These are phyloP conservation scores for Mortierella alpina DNA, from an alignment of 192 early-diverging fungal species.

Conservation along the genomic window DNA sequence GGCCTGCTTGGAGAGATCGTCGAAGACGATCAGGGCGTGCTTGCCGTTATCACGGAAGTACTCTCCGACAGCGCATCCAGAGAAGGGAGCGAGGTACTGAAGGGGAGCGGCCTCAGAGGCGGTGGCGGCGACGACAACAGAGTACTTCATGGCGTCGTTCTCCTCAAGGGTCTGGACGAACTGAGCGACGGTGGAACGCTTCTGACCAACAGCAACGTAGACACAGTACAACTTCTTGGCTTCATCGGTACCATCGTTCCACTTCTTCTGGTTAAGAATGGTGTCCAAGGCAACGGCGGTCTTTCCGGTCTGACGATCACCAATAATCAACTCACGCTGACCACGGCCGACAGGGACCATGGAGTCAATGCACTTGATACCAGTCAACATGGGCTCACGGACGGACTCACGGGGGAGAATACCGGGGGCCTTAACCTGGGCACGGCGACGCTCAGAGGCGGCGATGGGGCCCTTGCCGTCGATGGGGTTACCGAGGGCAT, in stretches of 20 bases:
- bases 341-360: conserved; percentile 99
- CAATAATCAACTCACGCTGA: conserved; percentile 99
- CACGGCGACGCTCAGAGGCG: conserved; percentile 88
- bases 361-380: conserved; percentile 99
- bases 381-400: conserved; percentile 99
- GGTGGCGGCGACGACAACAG: conserved; percentile 97
- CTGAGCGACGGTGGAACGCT: conserved; percentile 99
- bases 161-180: conserved; percentile 98
- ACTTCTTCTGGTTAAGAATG: conserved; percentile 99
- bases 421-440: conserved; percentile 99
- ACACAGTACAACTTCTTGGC: conserved; percentile 99
- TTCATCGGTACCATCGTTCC: conserved; percentile 96
- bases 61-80: conserved; percentile 98
- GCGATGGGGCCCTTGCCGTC: conserved; percentile 99
- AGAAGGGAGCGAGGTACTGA: conserved; percentile 98
- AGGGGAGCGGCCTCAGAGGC: conserved; percentile 99
- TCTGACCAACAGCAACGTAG: conserved; percentile 99
- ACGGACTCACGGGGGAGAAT: conserved; percentile 99
- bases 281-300: conserved; percentile 98
- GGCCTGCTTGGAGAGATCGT: conserved; percentile 99
- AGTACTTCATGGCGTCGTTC: conserved; percentile 98
- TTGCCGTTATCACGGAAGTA: conserved; percentile 99
- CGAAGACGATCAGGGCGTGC: conserved; percentile 99
- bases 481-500: conserved; percentile 99
- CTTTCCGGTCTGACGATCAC: conserved; percentile 99